These are phyloP conservation scores for Plasmodium reichenowi DNA, from an alignment of 169 alveolate species.

Conservation along the genomic window DNA sequence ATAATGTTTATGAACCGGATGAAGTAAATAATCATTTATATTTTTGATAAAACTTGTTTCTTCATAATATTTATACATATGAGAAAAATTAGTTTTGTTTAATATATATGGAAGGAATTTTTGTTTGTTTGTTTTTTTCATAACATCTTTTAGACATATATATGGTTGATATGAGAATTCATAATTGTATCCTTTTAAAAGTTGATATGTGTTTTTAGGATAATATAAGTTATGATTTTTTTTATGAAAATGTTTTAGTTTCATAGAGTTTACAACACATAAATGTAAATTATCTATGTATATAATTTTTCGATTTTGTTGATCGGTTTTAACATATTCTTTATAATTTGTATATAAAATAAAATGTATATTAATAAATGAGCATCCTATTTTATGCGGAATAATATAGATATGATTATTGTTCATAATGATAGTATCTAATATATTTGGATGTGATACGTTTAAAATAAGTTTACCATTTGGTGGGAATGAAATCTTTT, in stretches of 20 bases:
- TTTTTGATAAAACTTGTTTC: slow-evolving; percentile 1
- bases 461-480: slow-evolving; percentile 28
- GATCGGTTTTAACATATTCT: neutral
- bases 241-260: slow-evolving; percentile 43
- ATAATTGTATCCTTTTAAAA: slow-evolving; percentile 9
- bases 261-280: slow-evolving; percentile 24
- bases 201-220: slow-evolving; percentile 25
- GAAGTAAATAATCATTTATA: slow-evolving; percentile 27
- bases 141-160: slow-evolving; percentile 27
- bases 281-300: slow-evolving; percentile 8
- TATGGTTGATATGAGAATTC: slow-evolving; percentile 43
- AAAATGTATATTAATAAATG: slow-evolving; percentile 21
- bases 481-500: slow-evolving; percentile 29
- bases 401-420: slow-evolving; percentile 32
- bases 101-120: neutral
- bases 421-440: slow-evolving; percentile 22
- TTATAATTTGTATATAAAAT: slow-evolving; percentile 5
- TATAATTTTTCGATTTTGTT: slow-evolving; percentile 5
- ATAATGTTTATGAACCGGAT: slow-evolving; percentile 7
- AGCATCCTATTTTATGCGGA: slow-evolving; percentile 63
- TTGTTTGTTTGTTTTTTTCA: neutral
- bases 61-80: slow-evolving; percentile 13
- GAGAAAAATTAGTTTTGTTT: slow-evolving; percentile 25
- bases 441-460: slow-evolving; percentile 34
- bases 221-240: slow-evolving; percentile 24